These are phyloP conservation scores for Trichophyton rubrum DNA, from an alignment of 2,329 filamentous ascomycete species.

Conservation along the genomic window DNA sequence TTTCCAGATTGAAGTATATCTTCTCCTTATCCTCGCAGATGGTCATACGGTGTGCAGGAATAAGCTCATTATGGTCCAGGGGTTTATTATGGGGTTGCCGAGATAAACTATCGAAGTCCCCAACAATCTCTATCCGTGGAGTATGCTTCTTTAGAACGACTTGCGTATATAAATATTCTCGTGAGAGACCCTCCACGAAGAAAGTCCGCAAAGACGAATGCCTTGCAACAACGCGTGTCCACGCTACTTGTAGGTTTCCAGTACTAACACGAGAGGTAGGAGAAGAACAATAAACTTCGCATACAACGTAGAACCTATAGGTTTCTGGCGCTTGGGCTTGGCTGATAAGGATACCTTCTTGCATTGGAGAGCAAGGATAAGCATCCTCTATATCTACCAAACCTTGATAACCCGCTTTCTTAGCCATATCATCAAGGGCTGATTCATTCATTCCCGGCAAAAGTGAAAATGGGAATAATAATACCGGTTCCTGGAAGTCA, in stretches of 20 bases:
- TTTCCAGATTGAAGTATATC: conserved; percentile 20
- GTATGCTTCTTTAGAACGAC: background rate
- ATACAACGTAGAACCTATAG: background rate
- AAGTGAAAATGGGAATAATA: background rate
- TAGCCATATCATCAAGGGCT: background rate
- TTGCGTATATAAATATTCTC: background rate
- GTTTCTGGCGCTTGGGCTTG: background rate
- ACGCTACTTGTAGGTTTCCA: background rate
- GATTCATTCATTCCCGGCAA: background rate
- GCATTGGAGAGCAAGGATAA: conserved; percentile 7
- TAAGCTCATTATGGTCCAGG: background rate
- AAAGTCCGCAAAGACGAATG: background rate
- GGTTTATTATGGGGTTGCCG: background rate
- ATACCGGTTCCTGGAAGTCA: background rate
- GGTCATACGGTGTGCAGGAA: background rate
- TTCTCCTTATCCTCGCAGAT: no score
- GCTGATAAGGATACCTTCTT: conserved; percentile 5
- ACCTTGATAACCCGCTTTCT: background rate
- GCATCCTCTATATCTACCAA: conserved; percentile 5
- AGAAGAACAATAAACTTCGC: background rate
- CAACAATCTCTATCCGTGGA: background rate
- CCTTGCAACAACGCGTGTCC: background rate
- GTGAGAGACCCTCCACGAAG: background rate
- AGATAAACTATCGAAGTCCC: background rate
- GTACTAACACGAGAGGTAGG: no score